Evolutionary conservation across 2,329 filamentous ascomycete genomes (phyloP).

Genomic region (Boeremia exigua): DNA sequence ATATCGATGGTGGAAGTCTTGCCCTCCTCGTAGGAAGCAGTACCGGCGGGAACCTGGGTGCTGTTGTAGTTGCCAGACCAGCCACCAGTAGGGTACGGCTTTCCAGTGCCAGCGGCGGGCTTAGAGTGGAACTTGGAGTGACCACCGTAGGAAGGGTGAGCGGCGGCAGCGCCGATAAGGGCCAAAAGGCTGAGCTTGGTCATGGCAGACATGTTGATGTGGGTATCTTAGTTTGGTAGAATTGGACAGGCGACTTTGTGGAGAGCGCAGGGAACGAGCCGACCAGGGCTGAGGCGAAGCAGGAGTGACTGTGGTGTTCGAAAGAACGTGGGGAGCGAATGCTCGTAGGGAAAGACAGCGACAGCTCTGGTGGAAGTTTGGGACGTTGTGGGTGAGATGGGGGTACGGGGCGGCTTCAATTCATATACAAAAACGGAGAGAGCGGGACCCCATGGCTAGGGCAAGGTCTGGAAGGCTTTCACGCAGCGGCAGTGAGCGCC

Average conservation of each 20-base stretch:
- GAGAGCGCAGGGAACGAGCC: constrained; percentile 49
- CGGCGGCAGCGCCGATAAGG: constrained; percentile 49
- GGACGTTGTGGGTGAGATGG: constrained; percentile 31
- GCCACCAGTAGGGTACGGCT: constrained; percentile 42
- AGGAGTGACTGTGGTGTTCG: constrained; percentile 46
- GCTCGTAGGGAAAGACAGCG: constrained; percentile 49
- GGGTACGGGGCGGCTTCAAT: constrained; percentile 30
- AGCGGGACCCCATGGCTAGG: constrained; percentile 15
- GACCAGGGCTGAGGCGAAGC: constrained; percentile 51
- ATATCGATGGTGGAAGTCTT: constrained; percentile 33
- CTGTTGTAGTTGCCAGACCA: constrained; percentile 36
- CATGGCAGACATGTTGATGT: constrained; percentile 43
- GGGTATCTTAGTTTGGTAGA: constrained; percentile 17
- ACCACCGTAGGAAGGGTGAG: constrained; percentile 44
- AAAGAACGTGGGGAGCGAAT: constrained; percentile 52
- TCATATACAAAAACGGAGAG: constrained; percentile 37
- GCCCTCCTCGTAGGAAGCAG: constrained; percentile 24
- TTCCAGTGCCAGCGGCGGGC: constrained; percentile 29
- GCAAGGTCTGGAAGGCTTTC: constrained; percentile 19
- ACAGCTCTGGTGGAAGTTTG: constrained; percentile 41
- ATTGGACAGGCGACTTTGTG: constrained; percentile 40
- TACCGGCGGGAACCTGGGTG: constrained; percentile 30
- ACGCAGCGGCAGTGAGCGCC: constrained; percentile 24
- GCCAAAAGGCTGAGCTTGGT: constrained; percentile 53
- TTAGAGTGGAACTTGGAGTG: constrained; percentile 42